Evolutionary conservation across 208 protist genomes (phyloP).

Genomic region (Trypanosoma scelopori): DNA sequence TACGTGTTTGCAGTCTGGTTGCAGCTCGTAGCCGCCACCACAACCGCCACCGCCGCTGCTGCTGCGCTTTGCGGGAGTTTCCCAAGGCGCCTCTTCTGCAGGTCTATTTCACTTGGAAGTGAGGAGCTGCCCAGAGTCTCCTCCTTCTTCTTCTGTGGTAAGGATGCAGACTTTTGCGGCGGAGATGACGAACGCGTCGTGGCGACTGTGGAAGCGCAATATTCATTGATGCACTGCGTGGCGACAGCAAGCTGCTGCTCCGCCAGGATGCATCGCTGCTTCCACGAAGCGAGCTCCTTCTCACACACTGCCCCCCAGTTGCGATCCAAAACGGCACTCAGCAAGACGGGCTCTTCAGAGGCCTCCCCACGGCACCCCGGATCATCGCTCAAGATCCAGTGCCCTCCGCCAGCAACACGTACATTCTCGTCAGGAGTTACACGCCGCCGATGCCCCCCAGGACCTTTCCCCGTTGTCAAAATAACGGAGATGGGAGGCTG

Average conservation of each 20-base stretch:
- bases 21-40: too few relatives aligned
- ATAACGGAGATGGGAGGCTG: slow-evolving; percentile 1
- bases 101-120: background rate
- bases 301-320: slow-evolving; percentile 10
- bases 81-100: background rate
- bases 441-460: background rate
- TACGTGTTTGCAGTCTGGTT: background rate
- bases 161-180: background rate
- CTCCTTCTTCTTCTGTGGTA: background rate
- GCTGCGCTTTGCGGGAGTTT: background rate
- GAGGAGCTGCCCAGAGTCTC: background rate
- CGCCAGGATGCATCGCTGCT: slow-evolving; percentile 17
- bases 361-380: background rate
- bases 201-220: background rate
- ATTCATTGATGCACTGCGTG: background rate
- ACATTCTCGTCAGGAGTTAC: background rate
- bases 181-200: background rate
- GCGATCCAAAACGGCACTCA: slow-evolving; percentile 12
- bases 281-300: slow-evolving; percentile 19
- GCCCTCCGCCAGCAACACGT: background rate
- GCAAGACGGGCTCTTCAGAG: slow-evolving; percentile 11
- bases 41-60: too few relatives aligned
- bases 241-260: slow-evolving; percentile 21
- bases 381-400: slow-evolving; percentile 7
- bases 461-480: background rate